Evolutionary conservation across 768 basidiomycete genomes (phyloP).

Genomic region (Zangia roseola): DNA sequence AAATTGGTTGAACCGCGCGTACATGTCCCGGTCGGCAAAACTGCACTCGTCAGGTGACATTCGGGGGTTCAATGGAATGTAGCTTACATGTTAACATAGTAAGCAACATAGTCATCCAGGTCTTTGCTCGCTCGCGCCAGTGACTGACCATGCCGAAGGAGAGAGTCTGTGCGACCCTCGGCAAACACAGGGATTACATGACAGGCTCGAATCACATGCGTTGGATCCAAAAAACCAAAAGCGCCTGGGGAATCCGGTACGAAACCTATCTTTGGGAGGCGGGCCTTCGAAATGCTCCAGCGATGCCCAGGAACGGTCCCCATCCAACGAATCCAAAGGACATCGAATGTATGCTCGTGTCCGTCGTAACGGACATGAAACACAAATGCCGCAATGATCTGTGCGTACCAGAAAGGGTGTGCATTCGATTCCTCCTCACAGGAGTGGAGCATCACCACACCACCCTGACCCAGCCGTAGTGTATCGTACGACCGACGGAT

Average conservation of each 20-base stretch:
- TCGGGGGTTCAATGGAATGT: too few species aligned
- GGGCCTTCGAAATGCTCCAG: conserved; percentile 13
- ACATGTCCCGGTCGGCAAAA: too few species aligned
- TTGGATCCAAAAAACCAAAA: conserved; percentile 38
- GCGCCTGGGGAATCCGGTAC: conserved; percentile 28
- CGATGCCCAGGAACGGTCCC: conserved; percentile 21
- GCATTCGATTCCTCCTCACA: conserved; percentile 6
- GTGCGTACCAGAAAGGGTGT: conserved; percentile 25
- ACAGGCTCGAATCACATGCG: conserved; percentile 22
- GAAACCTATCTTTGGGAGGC: conserved; percentile 32
- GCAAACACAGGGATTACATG: conserved; percentile 34
- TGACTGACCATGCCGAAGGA: not conserved
- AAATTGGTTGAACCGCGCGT: too few species aligned
- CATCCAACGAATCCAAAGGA: conserved; percentile 43
- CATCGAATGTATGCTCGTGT: conserved; percentile 15
- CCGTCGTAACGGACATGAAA: conserved; percentile 2
- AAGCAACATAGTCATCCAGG: too few species aligned
- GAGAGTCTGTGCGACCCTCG: conserved; percentile 15
- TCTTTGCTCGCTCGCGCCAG: not conserved
- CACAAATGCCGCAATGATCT: conserved; percentile 21
- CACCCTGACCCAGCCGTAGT: conserved; percentile 10
- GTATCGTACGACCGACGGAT: conserved; percentile 14
- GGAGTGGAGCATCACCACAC: conserved; percentile 21
- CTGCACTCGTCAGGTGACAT: too few species aligned
- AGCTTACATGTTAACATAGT: too few species aligned